These are phyloP conservation scores for Limonomyces culmigenus DNA, from an alignment of 1,284 basidiomycete genomes.

Conservation along the genomic window DNA sequence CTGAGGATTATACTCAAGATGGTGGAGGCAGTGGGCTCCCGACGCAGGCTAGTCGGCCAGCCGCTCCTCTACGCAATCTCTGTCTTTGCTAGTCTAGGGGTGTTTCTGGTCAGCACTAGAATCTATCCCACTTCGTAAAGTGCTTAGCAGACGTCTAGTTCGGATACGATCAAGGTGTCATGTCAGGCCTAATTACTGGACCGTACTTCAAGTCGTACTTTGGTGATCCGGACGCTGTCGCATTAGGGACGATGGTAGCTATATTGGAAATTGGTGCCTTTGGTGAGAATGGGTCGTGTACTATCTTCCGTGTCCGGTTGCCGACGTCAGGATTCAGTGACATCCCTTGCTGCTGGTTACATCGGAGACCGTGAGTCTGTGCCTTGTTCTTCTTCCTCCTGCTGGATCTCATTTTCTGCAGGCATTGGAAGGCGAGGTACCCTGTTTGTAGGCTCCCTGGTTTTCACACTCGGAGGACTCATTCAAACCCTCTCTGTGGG, in stretches of 20 bases:
- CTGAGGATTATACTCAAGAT: conserved; percentile 6
- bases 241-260: conserved; percentile 81
- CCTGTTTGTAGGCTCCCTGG: conserved; percentile 70
- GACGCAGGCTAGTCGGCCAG: conserved; percentile 58
- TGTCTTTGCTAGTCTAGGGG: conserved; percentile 74
- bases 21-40: conserved; percentile 14
- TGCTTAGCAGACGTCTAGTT: conserved; percentile 29
- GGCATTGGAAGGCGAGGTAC: conserved; percentile 80
- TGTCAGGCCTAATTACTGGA: conserved; percentile 89
- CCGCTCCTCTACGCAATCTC: conserved; percentile 71
- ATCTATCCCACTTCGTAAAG: not conserved
- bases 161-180: conserved; percentile 88
- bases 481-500: conserved; percentile 82
- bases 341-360: conserved; percentile 78
- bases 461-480: conserved; percentile 81
- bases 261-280: conserved; percentile 87
- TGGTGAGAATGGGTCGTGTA: conserved; percentile 49
- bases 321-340: conserved; percentile 36
- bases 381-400: too few relatives aligned
- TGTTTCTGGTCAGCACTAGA: conserved; percentile 48
- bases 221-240: conserved; percentile 53
- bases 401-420: too few relatives aligned
- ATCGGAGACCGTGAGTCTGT: conserved; percentile 83
- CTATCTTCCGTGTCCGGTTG: too few relatives aligned
- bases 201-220: conserved; percentile 80